Conservation (phyloP, 257 asterid species). For the Henckelia pumila region DNA sequence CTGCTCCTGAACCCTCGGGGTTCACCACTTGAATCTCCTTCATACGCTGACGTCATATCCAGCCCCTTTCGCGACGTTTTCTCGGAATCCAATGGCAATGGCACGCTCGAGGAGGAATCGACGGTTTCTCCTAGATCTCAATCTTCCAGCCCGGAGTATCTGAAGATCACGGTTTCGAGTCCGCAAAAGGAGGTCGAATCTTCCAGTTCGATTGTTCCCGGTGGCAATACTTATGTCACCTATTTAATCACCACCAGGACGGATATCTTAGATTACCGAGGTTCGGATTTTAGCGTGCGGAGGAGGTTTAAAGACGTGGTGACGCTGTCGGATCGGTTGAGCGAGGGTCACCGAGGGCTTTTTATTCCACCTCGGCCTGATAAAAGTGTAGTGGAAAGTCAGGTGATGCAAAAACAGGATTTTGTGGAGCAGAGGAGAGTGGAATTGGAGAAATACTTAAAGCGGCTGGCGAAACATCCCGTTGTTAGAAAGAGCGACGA, state of each 20-base stretch:
- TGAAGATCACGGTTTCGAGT: constrained; percentile 67
- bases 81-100: constrained; percentile 44
- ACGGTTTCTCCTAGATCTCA: constrained; percentile 35
- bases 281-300: constrained; percentile 62
- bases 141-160: constrained; percentile 49
- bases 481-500: constrained; percentile 78
- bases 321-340: constrained; percentile 78
- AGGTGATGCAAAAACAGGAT: constrained; percentile 97
- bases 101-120: constrained; percentile 36
- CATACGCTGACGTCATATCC: constrained; percentile 46
- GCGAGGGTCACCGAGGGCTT: constrained; percentile 72
- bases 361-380: constrained; percentile 93
- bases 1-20: constrained; percentile 39
- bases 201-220: constrained; percentile 79
- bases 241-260: constrained; percentile 80
- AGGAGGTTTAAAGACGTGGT: constrained; percentile 89
- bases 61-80: constrained; percentile 37
- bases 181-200: constrained; percentile 84
- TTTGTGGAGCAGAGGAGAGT: constrained; percentile 95
- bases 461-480: constrained; percentile 76
- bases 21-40: constrained; percentile 44
- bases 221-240: constrained; percentile 64
- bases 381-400: constrained; percentile 89
- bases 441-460: constrained; percentile 82
- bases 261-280: constrained; percentile 53